Base-by-base conservation (phyloP, 2,329 filamentous ascomycete species). In the Tolypocladium paradoxum region DNA sequence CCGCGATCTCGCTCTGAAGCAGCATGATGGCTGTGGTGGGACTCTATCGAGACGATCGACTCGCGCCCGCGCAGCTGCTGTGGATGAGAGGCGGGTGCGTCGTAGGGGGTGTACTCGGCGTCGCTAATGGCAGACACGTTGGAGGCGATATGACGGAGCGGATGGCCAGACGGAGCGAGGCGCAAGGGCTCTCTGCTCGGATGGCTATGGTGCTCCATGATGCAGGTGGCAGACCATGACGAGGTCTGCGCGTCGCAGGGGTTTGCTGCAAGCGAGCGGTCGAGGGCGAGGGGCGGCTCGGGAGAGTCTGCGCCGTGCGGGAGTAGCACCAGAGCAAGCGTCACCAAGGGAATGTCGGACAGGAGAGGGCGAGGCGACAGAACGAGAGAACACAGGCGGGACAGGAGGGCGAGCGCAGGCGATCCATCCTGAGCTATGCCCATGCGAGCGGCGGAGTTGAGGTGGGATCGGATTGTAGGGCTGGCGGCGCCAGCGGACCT, bases 71-170 rank as follows among this genome's bases (percentile, higher is more conserved):
- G 65, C 33, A 70, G 55, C 6, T 64, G 55, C 40, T 58, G 57
- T 7, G 58, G 47, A 36, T 33, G 35, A 33, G 58, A 51, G 40
- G 57, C 36, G 14, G 56, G 54, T 8, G 54, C 56, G 24, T 69
- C 62, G 56, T 68, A 63, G 7, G 61, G 59, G 51, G 55, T 59
- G 36, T 61, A 54, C 29, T 63, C 58, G 49, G 55, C 49, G 53
- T 65, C 66, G 54, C 57, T 64, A 53, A 65, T 59, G n/a, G 68
- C 59, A 34, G 68, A 67, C 55, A 70, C 54, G 57, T 60, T 67
- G 36, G 70, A 71, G 43, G 65, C 58, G 36, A 61, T 61, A 54
- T 69, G 69, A 40, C 57, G 61, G 38, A 70, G 59, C 45, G 58
- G 47, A 14, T 57, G 59, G 40, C 22, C 33, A 24, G 56, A 29